Base-by-base conservation (phyloP, 495 filamentous ascomycete species). In the Trichoderma gamsii region DNA sequence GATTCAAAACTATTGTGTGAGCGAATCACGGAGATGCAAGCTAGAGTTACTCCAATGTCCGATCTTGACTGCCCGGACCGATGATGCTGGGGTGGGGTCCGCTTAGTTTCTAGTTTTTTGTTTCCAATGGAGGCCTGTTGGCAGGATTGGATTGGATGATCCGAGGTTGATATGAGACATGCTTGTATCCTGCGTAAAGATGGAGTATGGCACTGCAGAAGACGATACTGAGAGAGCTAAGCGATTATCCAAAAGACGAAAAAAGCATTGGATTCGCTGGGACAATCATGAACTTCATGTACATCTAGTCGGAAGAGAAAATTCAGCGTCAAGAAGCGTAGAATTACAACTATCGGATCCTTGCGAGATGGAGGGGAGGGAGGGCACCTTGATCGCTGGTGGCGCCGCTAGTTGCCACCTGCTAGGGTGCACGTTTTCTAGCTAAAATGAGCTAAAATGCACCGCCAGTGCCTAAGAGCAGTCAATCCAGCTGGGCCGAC, bases 1-100 rank as follows among this genome's bases (percentile, higher is more conserved):
- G 25, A 32, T 23, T 61, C 25, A 32, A 13, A 61, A 6, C 27
- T 29, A 32, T 7, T 32, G 25, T 12, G 16, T 23, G 29, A 25
- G 27, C 56, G 56, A 61, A 61, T 61, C 56, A 61, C 29, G 11
- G 56, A 21, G 25, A 61, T 13, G 56, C 11, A 12, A 32, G 16
- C 56, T 15, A 18, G 9, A 12, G 13, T 61, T 61, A 32, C 56
- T 61, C 56, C 27, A 35, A 25, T 3, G 23, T 23, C 27, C 25
- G 56, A 61, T 61, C 56, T 35, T 61, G 56, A 61, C 29, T 61
- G 56, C 56, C 23, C 56, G 56, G 56, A 29, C 25, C 56, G 56
- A 61, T 32, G 56, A 32, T 27, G 27, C 4, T 61, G 11, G 16
- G 29, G 56, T 21, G 56, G 56, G 56, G 56, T 25, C 27, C 11